phyloP scores from a whole-genome alignment of 2,329 filamentous ascomycete species.

The Ilyonectria sp. region DNA sequence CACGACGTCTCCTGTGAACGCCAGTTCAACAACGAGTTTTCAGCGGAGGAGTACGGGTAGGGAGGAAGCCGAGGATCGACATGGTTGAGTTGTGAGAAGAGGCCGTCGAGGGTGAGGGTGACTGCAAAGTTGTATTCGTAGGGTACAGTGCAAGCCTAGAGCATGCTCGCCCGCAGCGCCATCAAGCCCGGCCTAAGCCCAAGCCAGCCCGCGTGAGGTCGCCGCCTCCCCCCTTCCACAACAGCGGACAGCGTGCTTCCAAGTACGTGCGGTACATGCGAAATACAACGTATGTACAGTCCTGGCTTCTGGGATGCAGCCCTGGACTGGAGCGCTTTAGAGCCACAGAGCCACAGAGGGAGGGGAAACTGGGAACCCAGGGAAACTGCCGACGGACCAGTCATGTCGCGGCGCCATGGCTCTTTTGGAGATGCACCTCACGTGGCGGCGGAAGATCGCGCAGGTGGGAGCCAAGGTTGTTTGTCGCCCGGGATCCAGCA shows the following conservation, averaged over 20 bases:
- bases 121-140: not conserved
- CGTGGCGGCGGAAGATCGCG: conserved; percentile 55
- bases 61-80: conserved; percentile 11
- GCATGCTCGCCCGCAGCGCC: not conserved
- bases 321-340: conserved; percentile 5
- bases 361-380: conserved; percentile 22
- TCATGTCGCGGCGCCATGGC: conserved; percentile 33
- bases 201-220: not conserved
- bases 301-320: not conserved
- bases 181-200: not conserved
- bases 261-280: not conserved
- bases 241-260: not conserved
- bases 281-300: not conserved
- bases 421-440: conserved; percentile 45
- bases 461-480: conserved; percentile 47
- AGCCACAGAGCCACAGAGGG: not conserved
- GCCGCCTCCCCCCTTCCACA: not conserved
- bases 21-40: conserved; percentile 13
- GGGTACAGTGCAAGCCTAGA: not conserved
- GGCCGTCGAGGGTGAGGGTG: not conserved
- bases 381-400: conserved; percentile 36
- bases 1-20: not conserved
- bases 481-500: conserved; percentile 34
- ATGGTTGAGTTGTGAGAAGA: conserved; percentile 3
- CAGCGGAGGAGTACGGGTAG: not conserved